Evolutionary conservation across 2,329 filamentous ascomycete species (phyloP), one percentile per base, ranked within the genome.

Genomic region (Colletotrichum lentis): DNA sequence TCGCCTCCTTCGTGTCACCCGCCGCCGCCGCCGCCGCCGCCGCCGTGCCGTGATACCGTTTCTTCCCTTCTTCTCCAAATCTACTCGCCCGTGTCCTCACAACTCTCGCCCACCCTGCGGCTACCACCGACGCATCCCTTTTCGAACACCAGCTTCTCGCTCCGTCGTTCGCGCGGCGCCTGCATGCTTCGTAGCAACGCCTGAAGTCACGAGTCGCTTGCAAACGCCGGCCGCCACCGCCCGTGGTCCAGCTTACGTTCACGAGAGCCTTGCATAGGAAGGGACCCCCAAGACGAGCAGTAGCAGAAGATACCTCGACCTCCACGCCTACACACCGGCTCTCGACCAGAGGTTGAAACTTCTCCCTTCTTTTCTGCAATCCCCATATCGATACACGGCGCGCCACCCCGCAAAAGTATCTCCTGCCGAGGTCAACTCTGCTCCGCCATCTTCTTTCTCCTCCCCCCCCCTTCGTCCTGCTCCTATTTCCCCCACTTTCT

Each of bases 401-500:
- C 60, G 66, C 61, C 69, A 59, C 69, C 66, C 69, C 69, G 43
- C 69, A 69, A 69, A 69, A 47, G 46, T 63, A 62, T 67, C 41
- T 50, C 27, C 63, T 55, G 57, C 44, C 52, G 37, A 62, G 50
- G 52, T 27, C 67, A 67, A 69, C 46, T 62, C 52, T 69, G 63
- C 67, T 67, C 63, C 67, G 57, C 61, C 62, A 62, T 46, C 55
- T 49, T 63, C 53, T 58, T 69, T 31, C 27, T 31, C 7, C 27
- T 31, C 27, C 27, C 27, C 27, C 27, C 8, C 27, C 1, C 27
- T 8, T 8, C 27, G 7, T 8, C 27, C 7, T 24, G 7, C 27
- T 31, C 27, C 70, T 61, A 60, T 71, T 61, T 64, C 60, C 72
- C 74, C 73, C 73, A 74, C 72, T 73, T 70, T 67, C 71, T 72